Evolutionary conservation across 139 green algal species (phyloP).

Genomic region (Closterium sp.): DNA sequence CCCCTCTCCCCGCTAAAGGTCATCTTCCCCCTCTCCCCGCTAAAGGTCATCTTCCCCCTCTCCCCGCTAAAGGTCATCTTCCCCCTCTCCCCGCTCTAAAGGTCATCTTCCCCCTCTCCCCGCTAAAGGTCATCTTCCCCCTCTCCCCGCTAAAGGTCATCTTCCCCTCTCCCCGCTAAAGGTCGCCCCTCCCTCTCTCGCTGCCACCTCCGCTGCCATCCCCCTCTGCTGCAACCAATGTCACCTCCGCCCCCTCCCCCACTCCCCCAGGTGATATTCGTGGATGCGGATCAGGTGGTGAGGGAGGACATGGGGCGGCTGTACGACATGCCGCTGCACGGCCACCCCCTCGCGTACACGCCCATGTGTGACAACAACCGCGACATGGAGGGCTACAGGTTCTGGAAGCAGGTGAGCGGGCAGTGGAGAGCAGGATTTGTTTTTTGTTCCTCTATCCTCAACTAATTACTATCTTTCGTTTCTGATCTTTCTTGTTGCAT

Average conservation of each 20-base stretch:
- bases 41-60: no score
- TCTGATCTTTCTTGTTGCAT: background rate
- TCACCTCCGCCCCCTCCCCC: no score
- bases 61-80: no score
- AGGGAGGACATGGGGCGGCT: slow-evolving; percentile 87
- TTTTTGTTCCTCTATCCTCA: background rate
- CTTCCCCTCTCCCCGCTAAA: no score
- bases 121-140: no score
- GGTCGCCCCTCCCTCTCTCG: no score
- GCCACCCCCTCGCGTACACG: slow-evolving; percentile 90
- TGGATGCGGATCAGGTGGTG: slow-evolving; percentile 95
- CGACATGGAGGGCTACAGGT: slow-evolving; percentile 91
- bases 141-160: no score
- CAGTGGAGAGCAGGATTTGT: background rate
- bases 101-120: no score
- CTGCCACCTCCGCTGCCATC: no score
- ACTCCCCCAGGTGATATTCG: slow-evolving; percentile 82
- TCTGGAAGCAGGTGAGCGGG: slow-evolving; percentile 84
- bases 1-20: no score
- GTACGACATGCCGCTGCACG: slow-evolving; percentile 90
- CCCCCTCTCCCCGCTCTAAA: no score
- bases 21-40: no score
- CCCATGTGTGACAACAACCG: slow-evolving; percentile 98
- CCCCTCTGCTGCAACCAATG: background rate
- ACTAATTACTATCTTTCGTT: background rate